Evolutionary conservation across 371 early-diverging fungal species (phyloP), one percentile per base, ranked within the genome.

Genomic region (Rhizopus arrhizus): DNA sequence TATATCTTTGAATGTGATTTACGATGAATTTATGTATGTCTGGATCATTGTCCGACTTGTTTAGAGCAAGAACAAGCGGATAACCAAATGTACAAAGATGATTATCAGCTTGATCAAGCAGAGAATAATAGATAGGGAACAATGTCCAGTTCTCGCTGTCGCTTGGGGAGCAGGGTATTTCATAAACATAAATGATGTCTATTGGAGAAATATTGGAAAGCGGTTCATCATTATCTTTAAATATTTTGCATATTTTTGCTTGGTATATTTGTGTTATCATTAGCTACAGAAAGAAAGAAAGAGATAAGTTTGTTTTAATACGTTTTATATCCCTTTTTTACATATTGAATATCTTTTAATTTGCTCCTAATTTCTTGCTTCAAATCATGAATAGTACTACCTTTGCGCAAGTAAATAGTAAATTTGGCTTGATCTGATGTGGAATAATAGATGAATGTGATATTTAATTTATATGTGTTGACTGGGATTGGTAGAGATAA

Each of bases 131-230:
- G 2, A 74, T 72, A 13, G 78, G 78, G 42, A 78, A 68, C 2
- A 74, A 61, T 35, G 73, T 53, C 49, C 64, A 58, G 32, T 65
- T 50, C 15, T 63, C 13, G 33, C 7, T 4, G 7, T 16, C 10
- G 1, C 66, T 71, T 13, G 53, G 13, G 10, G 64, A 40, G 31
- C 58, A 56, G 22, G 85, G 84, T 1, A 85, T 65, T 59, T 89
- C 84, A 47, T 87, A 83, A 7, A 86, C 68, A 55, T 74, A 80
- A 9, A 88, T 82, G 7, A 63, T 69, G 64, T 91, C 91, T 9
- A 34, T 54, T 0, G 63, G 61, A 11, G 61, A 60, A 22, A 92
- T 72, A 5, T 76, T 75, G 3, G 73, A 63, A 13, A 87, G 71
- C 0, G 70, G 46, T 16, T 90, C 90, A 3, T 53, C 40, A 22